A percentile compares a stretch with the other conserved stretches of the same genome.
Evolutionary conservation across 805 yeast species (phyloP).

Genomic region (Wickerhamia fluorescens): DNA sequence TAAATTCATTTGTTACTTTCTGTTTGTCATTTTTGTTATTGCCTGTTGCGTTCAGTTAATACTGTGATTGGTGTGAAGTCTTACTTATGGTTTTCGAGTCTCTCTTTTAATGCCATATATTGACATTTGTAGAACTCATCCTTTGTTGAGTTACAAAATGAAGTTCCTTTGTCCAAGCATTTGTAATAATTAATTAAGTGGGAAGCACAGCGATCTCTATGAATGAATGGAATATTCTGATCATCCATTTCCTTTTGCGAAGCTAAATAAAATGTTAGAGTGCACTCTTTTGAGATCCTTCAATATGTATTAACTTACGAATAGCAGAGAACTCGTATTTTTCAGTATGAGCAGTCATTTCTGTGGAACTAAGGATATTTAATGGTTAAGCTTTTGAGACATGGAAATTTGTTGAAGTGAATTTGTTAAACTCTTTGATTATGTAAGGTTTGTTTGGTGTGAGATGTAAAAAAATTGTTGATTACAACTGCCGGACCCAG

Average conservation of each 20-base stretch:
- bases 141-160: slow-evolving; percentile 32
- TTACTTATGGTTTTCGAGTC: slow-evolving; percentile 18
- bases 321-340: slow-evolving; percentile 9
- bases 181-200: slow-evolving; percentile 36
- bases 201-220: slow-evolving; percentile 40
- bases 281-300: slow-evolving; percentile 5
- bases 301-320: slow-evolving; percentile 6
- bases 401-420: slow-evolving; percentile 2
- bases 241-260: slow-evolving; percentile 31
- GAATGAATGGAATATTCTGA: slow-evolving; percentile 33
- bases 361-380: not conserved
- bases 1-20: no score
- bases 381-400: not conserved
- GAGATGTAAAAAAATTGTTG: slow-evolving; percentile 3
- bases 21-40: no score
- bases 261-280: no score
- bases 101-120: slow-evolving; percentile 34
- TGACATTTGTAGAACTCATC: slow-evolving; percentile 40
- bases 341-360: slow-evolving; percentile 8
- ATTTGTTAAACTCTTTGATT: slow-evolving; percentile 1
- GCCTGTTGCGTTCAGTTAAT: no score
- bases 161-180: slow-evolving; percentile 38
- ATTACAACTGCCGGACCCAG: slow-evolving; percentile 12
- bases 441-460: not conserved
- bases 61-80: no score